A percentile compares a stretch with the other conserved stretches of the same genome.
Conservation (phyloP, 169 alveolate species). For the Eimeria acervulina region DNA sequence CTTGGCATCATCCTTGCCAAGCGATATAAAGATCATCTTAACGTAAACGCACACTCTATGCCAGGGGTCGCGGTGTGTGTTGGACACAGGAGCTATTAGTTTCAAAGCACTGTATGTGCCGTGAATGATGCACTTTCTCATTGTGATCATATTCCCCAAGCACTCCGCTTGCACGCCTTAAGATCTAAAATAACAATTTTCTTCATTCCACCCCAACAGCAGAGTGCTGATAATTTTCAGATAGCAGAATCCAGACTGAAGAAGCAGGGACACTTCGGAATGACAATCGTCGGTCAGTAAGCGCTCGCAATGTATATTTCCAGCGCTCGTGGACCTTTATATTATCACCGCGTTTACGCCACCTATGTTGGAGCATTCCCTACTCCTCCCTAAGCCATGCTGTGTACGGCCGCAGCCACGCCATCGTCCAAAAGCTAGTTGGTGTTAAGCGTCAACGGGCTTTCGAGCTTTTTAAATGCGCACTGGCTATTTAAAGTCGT, state of each 20-base stretch:
- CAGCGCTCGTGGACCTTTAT: too few relatives aligned
- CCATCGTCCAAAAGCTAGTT: not conserved
- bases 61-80: not conserved
- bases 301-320: too few relatives aligned
- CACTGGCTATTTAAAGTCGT: not conserved
- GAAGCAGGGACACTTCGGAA: not conserved
- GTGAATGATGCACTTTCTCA: not conserved
- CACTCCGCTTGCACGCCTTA: not conserved
- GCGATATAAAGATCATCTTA: not conserved
- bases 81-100: not conserved
- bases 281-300: not conserved
- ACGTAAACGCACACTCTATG: slow-evolving; percentile 4
- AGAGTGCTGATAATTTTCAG: not conserved
- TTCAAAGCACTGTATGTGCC: not conserved
- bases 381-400: not conserved
- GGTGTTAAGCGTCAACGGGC: not conserved
- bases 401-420: not conserved
- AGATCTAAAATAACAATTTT: not conserved
- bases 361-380: not conserved
- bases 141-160: not conserved
- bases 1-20: not conserved
- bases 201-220: not conserved
- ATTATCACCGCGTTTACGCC: not conserved
- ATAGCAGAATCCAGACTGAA: not conserved
- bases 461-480: too few relatives aligned